Conservation (phyloP, 345 rosid species). For the Brassica carinata region DNA sequence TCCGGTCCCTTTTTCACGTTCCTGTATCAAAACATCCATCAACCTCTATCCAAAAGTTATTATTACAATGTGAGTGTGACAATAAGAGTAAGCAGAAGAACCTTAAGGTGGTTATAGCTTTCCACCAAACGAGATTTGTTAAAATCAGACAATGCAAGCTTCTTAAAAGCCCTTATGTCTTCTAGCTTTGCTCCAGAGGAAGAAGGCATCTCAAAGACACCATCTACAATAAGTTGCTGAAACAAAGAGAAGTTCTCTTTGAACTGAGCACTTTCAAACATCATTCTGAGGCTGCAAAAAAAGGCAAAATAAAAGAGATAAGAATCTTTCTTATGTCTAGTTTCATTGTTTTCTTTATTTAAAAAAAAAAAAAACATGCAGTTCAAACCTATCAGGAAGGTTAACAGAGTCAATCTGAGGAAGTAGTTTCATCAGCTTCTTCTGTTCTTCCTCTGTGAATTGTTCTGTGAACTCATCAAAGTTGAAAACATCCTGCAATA, state of each 20-base stretch:
- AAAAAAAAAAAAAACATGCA: neutral
- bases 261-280: conserved; percentile 86
- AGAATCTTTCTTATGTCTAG: neutral
- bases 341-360: neutral
- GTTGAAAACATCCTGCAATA: conserved; percentile 73
- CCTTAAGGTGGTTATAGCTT: conserved; percentile 61
- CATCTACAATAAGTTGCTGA: conserved; percentile 75
- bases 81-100: conserved; percentile 28
- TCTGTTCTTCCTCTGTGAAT: conserved; percentile 82
- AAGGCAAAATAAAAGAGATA: conserved; percentile 31
- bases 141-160: conserved; percentile 54
- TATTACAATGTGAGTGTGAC: conserved; percentile 1
- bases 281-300: conserved; percentile 57
- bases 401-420: conserved; percentile 62
- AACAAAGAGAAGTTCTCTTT: conserved; percentile 75
- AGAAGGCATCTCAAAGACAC: conserved; percentile 69
- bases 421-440: conserved; percentile 66
- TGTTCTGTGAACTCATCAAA: conserved; percentile 67
- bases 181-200: conserved; percentile 50
- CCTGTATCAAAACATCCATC: conserved; percentile 50
- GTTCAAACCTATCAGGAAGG: conserved; percentile 61
- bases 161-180: conserved; percentile 63
- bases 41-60: conserved; percentile 19
- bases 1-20: conserved; percentile 38
- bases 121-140: conserved; percentile 77